Evolutionary conservation across 2,329 filamentous ascomycete species (phyloP), one percentile per base, ranked within the genome.

Genomic region (Colletotrichum ledebouriae): DNA sequence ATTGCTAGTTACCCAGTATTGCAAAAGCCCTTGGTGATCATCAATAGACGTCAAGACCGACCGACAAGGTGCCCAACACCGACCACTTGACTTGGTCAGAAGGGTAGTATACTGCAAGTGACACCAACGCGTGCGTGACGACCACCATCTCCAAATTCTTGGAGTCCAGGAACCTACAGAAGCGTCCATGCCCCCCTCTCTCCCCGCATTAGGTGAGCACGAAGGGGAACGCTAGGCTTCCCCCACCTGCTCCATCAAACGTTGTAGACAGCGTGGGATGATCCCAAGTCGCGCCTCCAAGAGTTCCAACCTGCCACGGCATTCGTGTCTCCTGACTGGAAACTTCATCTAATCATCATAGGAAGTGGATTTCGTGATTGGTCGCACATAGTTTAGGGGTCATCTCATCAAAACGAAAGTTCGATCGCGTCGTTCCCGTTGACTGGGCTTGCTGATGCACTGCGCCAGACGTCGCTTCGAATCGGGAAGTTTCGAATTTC

Each of bases 81-180:
- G 49, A 59, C 55, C 60, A 55, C 55, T 55, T 68, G 60, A 44
- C 29, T 55, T 53, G 41, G 53, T 59, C 65, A 59, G 61, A 56
- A 65, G 47, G 58, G 41, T 42, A 17, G 22, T 15, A 17, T 17
- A 49, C 41, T 34, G 61, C 22, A 50, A 37, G 41, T 34, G 17
- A 65, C 41, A 65, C n/a, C 15, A 37, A n/a, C n/a, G 56, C 46
- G 49, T 44, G 46, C 47, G 42, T 59, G 49, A 60, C 47, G 56
- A 60, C 66, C 61, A 57, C 55, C 65, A 65, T 60, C 61, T 60
- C 61, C 41, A 55, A 60, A 34, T 39, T 44, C 33, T 20, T 53
- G 41, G n/a, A 41, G 22, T 39, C 22, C 39, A 20, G 47, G 29
- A 29, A 17, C 49, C 47, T 59, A 25, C 39, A n/a, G 33, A n/a